Evolutionary conservation across 768 basidiomycete genomes (phyloP).

Genomic region (Lanmaoa pseudosensibilis): DNA sequence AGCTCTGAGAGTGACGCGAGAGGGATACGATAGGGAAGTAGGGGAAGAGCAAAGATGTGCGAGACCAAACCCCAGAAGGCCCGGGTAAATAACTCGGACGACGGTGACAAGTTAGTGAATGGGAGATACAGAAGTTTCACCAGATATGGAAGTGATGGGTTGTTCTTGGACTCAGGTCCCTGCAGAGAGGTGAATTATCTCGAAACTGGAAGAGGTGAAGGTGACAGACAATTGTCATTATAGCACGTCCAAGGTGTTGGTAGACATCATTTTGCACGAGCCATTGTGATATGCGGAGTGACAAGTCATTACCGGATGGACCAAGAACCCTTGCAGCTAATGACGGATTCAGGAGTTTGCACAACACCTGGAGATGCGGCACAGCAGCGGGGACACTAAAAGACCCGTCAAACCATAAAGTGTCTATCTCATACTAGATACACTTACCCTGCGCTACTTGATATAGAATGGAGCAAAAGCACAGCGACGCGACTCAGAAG

Average conservation of each 20-base stretch:
- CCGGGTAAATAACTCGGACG: slow-evolving; percentile 27
- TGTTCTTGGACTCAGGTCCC: slow-evolving; percentile 57
- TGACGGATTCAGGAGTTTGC: slow-evolving; percentile 40
- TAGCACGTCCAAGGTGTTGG: slow-evolving; percentile 17
- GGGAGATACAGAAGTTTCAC: slow-evolving; percentile 30
- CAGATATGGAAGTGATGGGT: slow-evolving; percentile 29
- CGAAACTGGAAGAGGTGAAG: background rate
- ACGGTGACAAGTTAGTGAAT: slow-evolving; percentile 30
- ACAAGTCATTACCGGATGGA: slow-evolving; percentile 31
- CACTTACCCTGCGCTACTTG: slow-evolving; percentile 51
- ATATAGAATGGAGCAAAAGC: slow-evolving; percentile 53
- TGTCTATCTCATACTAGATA: background rate
- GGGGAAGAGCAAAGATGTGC: slow-evolving; percentile 67
- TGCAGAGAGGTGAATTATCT: slow-evolving; percentile 27
- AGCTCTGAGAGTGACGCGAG: slow-evolving; percentile 61
- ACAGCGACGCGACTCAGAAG: slow-evolving; percentile 52
- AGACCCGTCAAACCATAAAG: background rate
- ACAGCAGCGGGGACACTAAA: slow-evolving; percentile 49
- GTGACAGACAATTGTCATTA: slow-evolving; percentile 48
- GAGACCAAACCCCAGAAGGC: slow-evolving; percentile 46
- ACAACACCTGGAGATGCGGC: slow-evolving; percentile 52
- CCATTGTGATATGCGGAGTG: slow-evolving; percentile 42
- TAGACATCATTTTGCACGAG: slow-evolving; percentile 52
- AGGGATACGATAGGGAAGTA: slow-evolving; percentile 76
- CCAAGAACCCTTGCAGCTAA: slow-evolving; percentile 20